These are phyloP conservation scores for Bolboschoenoplectus hybrid DNA, from an alignment of 202 grass and related monocot genomes.

Conservation along the genomic window DNA sequence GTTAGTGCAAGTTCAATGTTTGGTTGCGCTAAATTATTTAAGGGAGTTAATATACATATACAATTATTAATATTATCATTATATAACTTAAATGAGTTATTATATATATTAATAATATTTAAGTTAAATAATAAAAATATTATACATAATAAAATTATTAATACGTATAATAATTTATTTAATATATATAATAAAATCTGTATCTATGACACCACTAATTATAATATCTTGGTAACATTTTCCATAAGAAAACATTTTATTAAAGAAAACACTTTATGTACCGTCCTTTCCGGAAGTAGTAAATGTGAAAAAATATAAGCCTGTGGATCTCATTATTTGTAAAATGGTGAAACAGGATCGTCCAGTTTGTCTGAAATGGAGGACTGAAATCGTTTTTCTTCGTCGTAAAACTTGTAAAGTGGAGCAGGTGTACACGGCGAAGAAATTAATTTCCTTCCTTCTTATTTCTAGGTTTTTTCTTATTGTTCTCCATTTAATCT, in stretches of 20 bases:
- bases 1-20: neutral
- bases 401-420: conserved; percentile 20
- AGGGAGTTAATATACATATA: neutral
- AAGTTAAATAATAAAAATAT: no score
- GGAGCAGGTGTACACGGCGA: conserved; percentile 41
- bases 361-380: neutral
- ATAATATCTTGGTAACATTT: no score
- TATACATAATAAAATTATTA: no score
- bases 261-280: neutral
- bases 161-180: no score
- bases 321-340: neutral
- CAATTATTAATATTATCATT: no score
- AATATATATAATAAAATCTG: no score
- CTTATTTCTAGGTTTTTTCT: neutral
- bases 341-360: neutral
- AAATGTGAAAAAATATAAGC: neutral
- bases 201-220: no score
- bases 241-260: neutral
- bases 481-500: neutral
- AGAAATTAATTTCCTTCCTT: conserved; percentile 17
- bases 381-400: neutral
- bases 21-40: neutral
- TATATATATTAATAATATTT: no score
- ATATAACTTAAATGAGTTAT: no score
- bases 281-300: neutral